Evolutionary conservation across 2,329 filamentous ascomycete species (phyloP), one percentile per base, ranked within the genome.

Genomic region (Colletotrichum liriopes): DNA sequence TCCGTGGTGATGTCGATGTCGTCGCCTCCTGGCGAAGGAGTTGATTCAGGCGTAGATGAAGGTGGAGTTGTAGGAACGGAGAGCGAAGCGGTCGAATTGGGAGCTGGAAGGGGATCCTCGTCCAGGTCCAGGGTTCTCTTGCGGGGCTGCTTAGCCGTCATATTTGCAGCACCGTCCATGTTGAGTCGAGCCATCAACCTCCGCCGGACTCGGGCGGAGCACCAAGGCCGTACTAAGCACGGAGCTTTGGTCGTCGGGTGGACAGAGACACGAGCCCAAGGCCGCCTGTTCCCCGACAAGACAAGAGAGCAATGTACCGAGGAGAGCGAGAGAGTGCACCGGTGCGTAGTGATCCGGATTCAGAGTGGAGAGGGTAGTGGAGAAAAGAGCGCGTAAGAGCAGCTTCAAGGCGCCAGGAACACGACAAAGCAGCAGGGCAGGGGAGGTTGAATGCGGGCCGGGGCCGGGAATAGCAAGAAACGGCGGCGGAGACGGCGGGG

Each of bases 101-200:
- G 52, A 41, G 26, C 47, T 9, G 41, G 43, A 55, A 18, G 56
- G 49, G 65, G 56, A 45, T 67, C 68, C 56, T 35, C 52, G 8
- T 54, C 61, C 26, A 41, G 37, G 49, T 68, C 58, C 29, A 35
- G 52, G 18, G 35, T 49, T 49, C 69, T 68, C 52, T 72, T 72
- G 35, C 58, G 54, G n/a, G 35, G 43, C 37, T 51, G 51, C 58
- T 58, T 56, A 18, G 12, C 18, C 35, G 41, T 35, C 68, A 58
- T 66, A 8, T 29, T 32, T 45, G 20, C 32, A 16, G 58, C 43
- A 61, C 58, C 43, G 45, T 18, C 14, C 41, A 35, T 60, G 45
- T 60, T 12, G 16, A 43, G 23, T 12, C 29, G 23, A 35, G 52
- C 20, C 43, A 52, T 35, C 35, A 55, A 54, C 29, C 32, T 63